phyloP scores from a whole-genome alignment of 768 basidiomycete species.

The Psilocybe subaeruginosa region DNA sequence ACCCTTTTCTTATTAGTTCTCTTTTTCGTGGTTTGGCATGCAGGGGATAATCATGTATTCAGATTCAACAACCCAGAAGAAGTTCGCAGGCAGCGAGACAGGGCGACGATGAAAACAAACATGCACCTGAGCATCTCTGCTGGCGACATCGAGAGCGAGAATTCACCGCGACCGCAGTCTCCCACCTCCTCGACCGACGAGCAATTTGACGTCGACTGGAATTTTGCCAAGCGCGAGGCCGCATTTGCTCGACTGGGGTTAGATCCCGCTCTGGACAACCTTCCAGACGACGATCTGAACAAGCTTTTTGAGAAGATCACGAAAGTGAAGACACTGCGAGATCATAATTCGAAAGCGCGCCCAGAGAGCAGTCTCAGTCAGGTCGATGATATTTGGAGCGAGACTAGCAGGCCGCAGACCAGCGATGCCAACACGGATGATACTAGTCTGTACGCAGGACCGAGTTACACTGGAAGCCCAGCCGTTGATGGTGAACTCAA shows the following conservation, averaged over 20 bases:
- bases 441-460: constrained; percentile 76
- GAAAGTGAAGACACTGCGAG: constrained; percentile 86
- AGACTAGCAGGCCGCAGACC: constrained; percentile 76
- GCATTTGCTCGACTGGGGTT: constrained; percentile 85
- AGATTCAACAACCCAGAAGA: constrained; percentile 96
- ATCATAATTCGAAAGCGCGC: constrained; percentile 77
- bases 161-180: constrained; percentile 78
- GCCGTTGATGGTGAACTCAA: constrained; percentile 68
- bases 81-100: constrained; percentile 88
- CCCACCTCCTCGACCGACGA: constrained; percentile 71
- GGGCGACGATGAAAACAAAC: constrained; percentile 73
- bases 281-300: constrained; percentile 94
- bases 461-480: constrained; percentile 58
- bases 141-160: constrained; percentile 63
- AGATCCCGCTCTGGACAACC: constrained; percentile 88
- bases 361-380: constrained; percentile 90
- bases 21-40: constrained; percentile 7
- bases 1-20: constrained; percentile 6
- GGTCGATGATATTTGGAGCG: constrained; percentile 89
- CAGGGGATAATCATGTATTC: constrained; percentile 96
- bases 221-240: constrained; percentile 94
- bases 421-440: constrained; percentile 86
- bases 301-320: constrained; percentile 94
- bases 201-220: constrained; percentile 87
- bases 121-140: constrained; percentile 68